Conservation (phyloP, 352 stramenopile genomes). For the Pythium aquatile region DNA sequence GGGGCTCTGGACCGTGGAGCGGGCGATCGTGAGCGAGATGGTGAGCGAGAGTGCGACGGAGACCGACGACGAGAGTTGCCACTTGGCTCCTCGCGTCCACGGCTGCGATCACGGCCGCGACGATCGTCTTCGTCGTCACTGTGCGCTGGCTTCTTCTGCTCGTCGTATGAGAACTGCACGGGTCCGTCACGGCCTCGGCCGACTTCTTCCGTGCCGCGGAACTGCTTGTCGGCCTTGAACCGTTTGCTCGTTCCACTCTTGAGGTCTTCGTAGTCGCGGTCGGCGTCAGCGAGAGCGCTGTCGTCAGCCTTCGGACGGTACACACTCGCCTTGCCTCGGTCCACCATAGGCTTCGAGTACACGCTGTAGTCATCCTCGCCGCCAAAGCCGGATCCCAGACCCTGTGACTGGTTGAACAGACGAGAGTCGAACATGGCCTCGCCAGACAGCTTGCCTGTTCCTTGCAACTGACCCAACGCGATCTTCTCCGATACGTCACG, state of each 20-base stretch:
- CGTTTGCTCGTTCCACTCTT: slow-evolving; percentile 73
- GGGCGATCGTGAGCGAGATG: slow-evolving; percentile 25
- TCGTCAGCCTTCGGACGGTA: slow-evolving; percentile 90
- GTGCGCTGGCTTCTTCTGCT: slow-evolving; percentile 32
- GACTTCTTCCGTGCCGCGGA: slow-evolving; percentile 78
- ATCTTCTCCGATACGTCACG: slow-evolving; percentile 99
- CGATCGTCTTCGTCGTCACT: slow-evolving; percentile 31
- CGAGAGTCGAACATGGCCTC: slow-evolving; percentile 96
- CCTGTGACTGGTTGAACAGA: slow-evolving; percentile 98
- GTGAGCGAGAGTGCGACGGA: slow-evolving; percentile 29
- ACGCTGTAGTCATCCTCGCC: slow-evolving; percentile 98
- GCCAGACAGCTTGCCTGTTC: slow-evolving; percentile 71
- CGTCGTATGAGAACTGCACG: slow-evolving; percentile 86
- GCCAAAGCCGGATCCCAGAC: slow-evolving; percentile 95
- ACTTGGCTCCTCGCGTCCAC: slow-evolving; percentile 10
- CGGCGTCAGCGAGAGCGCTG: slow-evolving; percentile 76
- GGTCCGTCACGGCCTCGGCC: slow-evolving; percentile 61
- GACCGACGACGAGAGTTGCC: slow-evolving; percentile 26
- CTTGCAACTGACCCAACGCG: slow-evolving; percentile 95
- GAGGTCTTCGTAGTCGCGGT: slow-evolving; percentile 92
- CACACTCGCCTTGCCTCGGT: slow-evolving; percentile 86
- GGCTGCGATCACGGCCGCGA: slow-evolving; percentile 1
- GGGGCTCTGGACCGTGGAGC: slow-evolving; percentile 24
- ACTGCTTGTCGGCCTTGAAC: slow-evolving; percentile 90
- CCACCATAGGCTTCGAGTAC: slow-evolving; percentile 97